Base-by-base conservation (phyloP, 352 stramenopile species). In the Phytophthora tentaculata region DNA sequence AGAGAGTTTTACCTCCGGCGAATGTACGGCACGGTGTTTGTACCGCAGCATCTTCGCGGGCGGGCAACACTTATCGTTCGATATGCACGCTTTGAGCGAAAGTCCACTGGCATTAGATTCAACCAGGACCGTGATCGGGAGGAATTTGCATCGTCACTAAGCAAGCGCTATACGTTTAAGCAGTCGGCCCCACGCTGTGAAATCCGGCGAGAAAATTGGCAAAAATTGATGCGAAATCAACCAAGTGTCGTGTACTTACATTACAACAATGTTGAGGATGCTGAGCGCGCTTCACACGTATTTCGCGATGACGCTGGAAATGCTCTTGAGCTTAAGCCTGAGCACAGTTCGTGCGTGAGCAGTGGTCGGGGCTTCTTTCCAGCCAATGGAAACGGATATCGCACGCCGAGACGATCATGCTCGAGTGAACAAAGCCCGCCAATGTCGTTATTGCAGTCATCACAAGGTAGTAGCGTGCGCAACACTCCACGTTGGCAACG, bases 141-240 rank as follows among this genome's bases (percentile, higher is more conserved):
- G 13, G 80, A 88, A 28, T 88, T 86, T 47, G 63, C 64, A 22
- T 58, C 61, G 6, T 61, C 55, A 12, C 50, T 88, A 12, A 76
- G 67, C 56, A 69, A 83, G 51, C 78, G 80, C 17, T 88, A 80
- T 56, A 72, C 68, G n/a, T 76, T 80, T 49, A 83, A 86, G 61
- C 70, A 75, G 22, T 74, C 73, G n/a, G 67, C 78, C 22, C 80
- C 80, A 32, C 68, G 76, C 2, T 79, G 71, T n/a, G 70, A 80
- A 26, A 86, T 88, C 28, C 69, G 70, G 48, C 78, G 71, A 22
- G 78, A 84, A n/a, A 81, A 81, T 19, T 88, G 80, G 80, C 72
- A 81, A 54, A 69, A 81, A 49, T 53, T 81, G 19, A 66, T 68
- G 57, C 69, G 71, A 32, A 57, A 76, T 39, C 53, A 67, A 35